Base-by-base conservation (phyloP, 2,329 filamentous ascomycete genomes). In the Xylaria sp. region DNA sequence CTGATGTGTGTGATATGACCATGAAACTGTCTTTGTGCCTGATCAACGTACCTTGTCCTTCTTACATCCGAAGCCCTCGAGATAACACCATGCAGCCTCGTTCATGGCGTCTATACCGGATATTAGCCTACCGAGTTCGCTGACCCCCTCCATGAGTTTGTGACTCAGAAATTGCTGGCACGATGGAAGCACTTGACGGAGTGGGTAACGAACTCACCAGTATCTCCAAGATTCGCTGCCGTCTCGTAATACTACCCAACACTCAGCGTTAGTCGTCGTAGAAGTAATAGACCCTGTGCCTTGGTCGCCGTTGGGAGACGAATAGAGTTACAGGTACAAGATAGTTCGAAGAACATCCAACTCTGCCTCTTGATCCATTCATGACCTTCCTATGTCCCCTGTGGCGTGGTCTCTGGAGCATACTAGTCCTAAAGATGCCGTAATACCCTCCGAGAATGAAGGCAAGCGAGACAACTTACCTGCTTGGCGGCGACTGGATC, bases 11-110 rank as follows among this genome's bases (percentile, higher is more conserved):
- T 70, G 73, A 74, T 66, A 66, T 66, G 45, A 61, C 56, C 44
- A 66, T 63, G 68, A 70, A 64, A 56, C 55, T 64, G 56, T 17
- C 56, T 60, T 69, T 47, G 59, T 75, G 69, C 68, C 67, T 73
- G 72, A 75, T 74, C 70, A 68, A 87, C 92, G 81, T 85, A 97
- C 95, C 92, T 97, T 98, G 84, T 99, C 94, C 80, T 98, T 99
- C 80, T 94, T 96, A 76, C 94, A 95, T 38, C 96, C 96, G 80
- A 97, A 97, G n/a, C 96, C 96, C 77, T 97, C 92, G 31, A 96
- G 80, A 84, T 96, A 98, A 83, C 96, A 99, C 93, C 94, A 97
- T 39, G 90, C 96, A 61, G 91, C 91, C 80, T 98, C 95, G 77
- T 97, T 97, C 94, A 98, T 97, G 65, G 94, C 96, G 82, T 99